Base-by-base conservation (phyloP, 306 rosid species). In the Dicorynia guianensis region DNA sequence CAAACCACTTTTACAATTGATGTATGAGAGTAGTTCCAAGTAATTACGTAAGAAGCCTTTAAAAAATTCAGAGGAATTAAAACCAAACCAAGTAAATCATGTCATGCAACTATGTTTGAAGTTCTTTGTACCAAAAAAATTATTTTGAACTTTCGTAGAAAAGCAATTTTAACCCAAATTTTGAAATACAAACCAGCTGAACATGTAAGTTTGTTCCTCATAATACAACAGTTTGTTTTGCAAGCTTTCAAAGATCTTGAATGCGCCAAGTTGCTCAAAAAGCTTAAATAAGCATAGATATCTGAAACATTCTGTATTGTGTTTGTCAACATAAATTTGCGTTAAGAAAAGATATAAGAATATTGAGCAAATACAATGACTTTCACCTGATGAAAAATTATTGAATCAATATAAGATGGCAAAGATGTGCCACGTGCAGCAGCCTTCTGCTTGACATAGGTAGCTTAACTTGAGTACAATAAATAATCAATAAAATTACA, bases 391-490 rank as follows among this genome's bases (percentile, higher is more conserved):
- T 14, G 43, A 36, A 69, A 50, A 58, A 19, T 82, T 71, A 86
- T 85, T 48, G 69, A 70, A 73, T 47, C 83, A 77, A 53, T 34
- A 75, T 81, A 83, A 4, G 87, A 84, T 84, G 91, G 86, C 69
- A 84, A 67, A 66, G 86, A 82, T 54, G 52, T 76, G 76, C 84
- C 71, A 59, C 80, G 50, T 63, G 77, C 69, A 49, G 87, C 71
- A 67, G 65, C 75, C 80, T 86, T 75, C 83, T 87, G 75, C 85
- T 78, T 36, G 76, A 88, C 97, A 89, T 82, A 25, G 97, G 97
- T 55, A 93, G 83, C 84, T 89, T 93, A 52, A 88, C 80, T 80
- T 88, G 88, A 81, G 83, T 74, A 77, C 71, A 75, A 76, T 91
- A 83, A 74, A 91, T 90, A 79, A 89, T 75, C 50, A 79, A 58